Evolutionary conservation across 2,329 filamentous ascomycete genomes (phyloP), one percentile per base, ranked within the genome.

Genomic region (Epichloe coenophiala): DNA sequence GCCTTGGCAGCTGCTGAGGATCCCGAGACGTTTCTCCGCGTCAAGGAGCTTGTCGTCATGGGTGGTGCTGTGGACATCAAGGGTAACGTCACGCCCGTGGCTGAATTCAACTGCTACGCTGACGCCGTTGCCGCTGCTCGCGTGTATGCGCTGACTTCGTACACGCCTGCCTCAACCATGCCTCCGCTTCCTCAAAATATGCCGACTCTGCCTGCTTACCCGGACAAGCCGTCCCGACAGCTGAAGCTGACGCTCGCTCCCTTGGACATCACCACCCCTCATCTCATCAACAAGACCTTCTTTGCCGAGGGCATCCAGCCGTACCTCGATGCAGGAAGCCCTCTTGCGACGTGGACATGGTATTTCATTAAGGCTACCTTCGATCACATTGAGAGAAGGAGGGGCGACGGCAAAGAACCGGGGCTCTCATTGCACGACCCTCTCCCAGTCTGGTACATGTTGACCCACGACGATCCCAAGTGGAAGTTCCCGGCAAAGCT

Each of bases 41-140:
- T 83, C 46, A 95, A 94, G 65, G 89, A 97, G 67, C 78, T 98
- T 3, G 84, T 95, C 4, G 86, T 96, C 45, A 98, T 98, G 93
- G 93, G 91, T 53, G 93, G 93, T 53, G 83, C 87, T 23, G 78
- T 98, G 49, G 75, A 86, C 53, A 71, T 81, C 43, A 77, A 82
- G 47, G 93, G 93, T 58, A 98, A 98, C 66, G 81, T 87, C 61
- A 83, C 81, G 44, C 91, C 93, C 2, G 79, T 84, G 12, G 88
- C 87, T 55, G 93, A 98, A 65, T 98, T 98, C 77, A 98, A 98
- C 72, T 86, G 85, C 51, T 95, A 88, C 62, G 90, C 93, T 52
- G 94, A 98, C 64, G 75, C 86, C 19, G 76, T 87, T 40, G 86
- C 87, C 31, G 80, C 86, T 0, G 86, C 87, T 11, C 77, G 86